These are phyloP conservation scores for Platanthera guangdongensis DNA, from an alignment of 106 monocot species.

Conservation along the genomic window DNA sequence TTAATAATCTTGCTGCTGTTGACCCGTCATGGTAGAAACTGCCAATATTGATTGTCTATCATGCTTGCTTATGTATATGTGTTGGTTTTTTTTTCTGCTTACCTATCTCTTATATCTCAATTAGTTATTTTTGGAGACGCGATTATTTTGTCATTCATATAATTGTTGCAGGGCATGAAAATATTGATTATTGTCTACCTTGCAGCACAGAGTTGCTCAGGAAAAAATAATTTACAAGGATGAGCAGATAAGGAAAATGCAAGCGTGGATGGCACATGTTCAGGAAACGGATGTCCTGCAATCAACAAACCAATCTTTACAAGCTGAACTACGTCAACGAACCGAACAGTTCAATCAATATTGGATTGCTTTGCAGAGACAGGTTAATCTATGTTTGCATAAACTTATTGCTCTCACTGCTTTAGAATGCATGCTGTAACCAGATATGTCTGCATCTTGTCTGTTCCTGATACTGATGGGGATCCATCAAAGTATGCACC, in stretches of 20 bases:
- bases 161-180: background rate
- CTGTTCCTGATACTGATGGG: no score
- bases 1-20: no score
- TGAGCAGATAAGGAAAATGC: constrained; percentile 81
- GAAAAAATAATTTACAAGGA: constrained; percentile 80
- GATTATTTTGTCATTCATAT: background rate
- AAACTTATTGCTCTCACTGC: background rate
- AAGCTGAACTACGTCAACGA: constrained; percentile 74
- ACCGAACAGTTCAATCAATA: constrained; percentile 91
- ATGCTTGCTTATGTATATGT: background rate
- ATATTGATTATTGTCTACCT: constrained; percentile 8
- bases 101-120: no score
- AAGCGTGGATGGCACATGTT: constrained; percentile 68
- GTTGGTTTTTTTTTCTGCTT: background rate
- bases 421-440: background rate
- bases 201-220: constrained; percentile 82
- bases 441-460: background rate
- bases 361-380: constrained; percentile 56
- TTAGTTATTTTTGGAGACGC: no score
- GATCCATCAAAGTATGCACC: no score
- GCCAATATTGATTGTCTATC: background rate
- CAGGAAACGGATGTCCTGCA: constrained; percentile 89
- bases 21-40: background rate
- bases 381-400: constrained; percentile 32
- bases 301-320: constrained; percentile 55